phyloP scores from a whole-genome alignment of 441 rosid species.

The Syzygium syzygioides region DNA sequence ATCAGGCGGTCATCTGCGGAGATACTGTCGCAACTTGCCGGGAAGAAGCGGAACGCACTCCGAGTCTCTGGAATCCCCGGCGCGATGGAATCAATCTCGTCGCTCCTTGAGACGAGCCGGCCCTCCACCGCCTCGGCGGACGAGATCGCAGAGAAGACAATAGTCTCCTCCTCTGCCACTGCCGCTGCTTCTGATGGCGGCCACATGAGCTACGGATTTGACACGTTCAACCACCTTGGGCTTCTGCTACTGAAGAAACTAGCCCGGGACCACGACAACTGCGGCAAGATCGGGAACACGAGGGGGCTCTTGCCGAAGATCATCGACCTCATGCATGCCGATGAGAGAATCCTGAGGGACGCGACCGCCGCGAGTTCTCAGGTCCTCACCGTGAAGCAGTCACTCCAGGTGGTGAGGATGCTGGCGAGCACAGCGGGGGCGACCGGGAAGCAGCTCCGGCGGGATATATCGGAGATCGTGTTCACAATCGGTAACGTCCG shows the following conservation, averaged over 20 bases:
- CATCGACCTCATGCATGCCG: constrained; percentile 66
- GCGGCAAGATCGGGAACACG: constrained; percentile 94
- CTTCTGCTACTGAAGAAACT: constrained; percentile 74
- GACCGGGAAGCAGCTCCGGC: constrained; percentile 64
- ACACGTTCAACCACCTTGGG: constrained; percentile 80
- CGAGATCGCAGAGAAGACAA: constrained; percentile 65
- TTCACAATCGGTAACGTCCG: constrained; percentile 79
- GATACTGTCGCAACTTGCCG: constrained; percentile 62
- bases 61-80: constrained; percentile 88
- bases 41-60: constrained; percentile 75
- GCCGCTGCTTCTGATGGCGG: background rate
- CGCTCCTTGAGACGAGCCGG: constrained; percentile 61
- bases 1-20: constrained; percentile 76
- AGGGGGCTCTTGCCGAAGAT: constrained; percentile 85
- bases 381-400: constrained; percentile 61
- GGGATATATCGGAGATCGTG: constrained; percentile 80
- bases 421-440: constrained; percentile 73
- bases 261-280: constrained; percentile 81
- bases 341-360: constrained; percentile 45
- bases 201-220: constrained; percentile 42
- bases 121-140: constrained; percentile 45
- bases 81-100: constrained; percentile 91
- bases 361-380: constrained; percentile 37
- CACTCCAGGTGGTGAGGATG: constrained; percentile 82
- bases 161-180: background rate